A percentile compares a stretch with the other conserved stretches of the same genome.
Conservation (phyloP, 2,329 filamentous ascomycete genomes). For the Neonectria hederae region DNA sequence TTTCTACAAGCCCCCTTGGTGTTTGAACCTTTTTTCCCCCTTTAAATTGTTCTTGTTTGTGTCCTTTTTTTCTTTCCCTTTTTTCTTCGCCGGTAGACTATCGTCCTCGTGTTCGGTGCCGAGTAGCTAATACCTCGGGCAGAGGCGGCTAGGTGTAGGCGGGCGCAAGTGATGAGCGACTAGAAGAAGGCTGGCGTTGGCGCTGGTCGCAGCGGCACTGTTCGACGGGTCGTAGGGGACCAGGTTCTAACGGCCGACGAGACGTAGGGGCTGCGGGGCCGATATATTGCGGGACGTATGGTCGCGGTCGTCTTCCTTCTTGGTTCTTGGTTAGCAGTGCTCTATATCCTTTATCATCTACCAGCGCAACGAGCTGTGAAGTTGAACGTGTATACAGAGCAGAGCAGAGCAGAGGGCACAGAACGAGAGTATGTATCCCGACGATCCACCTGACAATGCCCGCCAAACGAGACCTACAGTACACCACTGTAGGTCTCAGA, state of each 20-base stretch:
- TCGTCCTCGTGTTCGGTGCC: not conserved
- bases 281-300: slow-evolving; percentile 5
- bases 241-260: not conserved
- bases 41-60: not conserved
- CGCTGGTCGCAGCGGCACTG: slow-evolving; percentile 5
- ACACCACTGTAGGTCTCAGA: no score
- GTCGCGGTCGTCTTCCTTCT: not conserved
- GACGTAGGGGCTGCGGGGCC: slow-evolving; percentile 14
- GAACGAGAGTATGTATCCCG: no score
- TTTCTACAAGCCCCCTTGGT: not conserved
- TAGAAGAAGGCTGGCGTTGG: not conserved
- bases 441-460: not conserved
- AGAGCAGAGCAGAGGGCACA: no score
- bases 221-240: slow-evolving; percentile 1
- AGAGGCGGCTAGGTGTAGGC: not conserved
- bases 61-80: not conserved
- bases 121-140: not conserved
- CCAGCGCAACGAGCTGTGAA: not conserved
- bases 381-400: no score
- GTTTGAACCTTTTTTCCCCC: no score
- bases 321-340: slow-evolving; percentile 1
- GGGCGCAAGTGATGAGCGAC: not conserved
- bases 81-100: not conserved
- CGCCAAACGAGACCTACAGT: no score
- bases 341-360: not conserved